Conservation (phyloP, 352 stramenopile genomes). For the Globisporangium canariense region DNA sequence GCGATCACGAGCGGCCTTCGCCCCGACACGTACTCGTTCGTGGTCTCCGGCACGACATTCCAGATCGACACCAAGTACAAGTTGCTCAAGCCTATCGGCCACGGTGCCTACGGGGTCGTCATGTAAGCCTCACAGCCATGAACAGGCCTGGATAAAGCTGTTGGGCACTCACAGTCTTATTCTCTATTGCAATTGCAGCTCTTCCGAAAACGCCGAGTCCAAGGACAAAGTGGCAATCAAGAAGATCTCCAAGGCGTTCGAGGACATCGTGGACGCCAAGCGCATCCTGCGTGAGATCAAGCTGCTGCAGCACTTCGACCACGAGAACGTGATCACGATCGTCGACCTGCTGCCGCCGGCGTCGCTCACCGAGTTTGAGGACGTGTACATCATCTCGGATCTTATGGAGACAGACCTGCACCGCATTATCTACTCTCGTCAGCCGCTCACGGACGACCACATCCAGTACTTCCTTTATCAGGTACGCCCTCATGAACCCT, state of each 20-base stretch:
- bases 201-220: conserved; percentile 77
- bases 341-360: conserved; percentile 93
- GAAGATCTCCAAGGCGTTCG: conserved; percentile 91
- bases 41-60: conserved; percentile 87
- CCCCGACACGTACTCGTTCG: conserved; percentile 71
- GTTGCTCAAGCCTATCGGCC: conserved; percentile 93
- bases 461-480: conserved; percentile 94
- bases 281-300: conserved; percentile 98
- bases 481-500: conserved; percentile 19
- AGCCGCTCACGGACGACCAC: conserved; percentile 90
- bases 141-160: not conserved
- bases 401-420: conserved; percentile 99
- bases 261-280: conserved; percentile 99
- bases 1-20: conserved; percentile 24
- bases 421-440: conserved; percentile 96
- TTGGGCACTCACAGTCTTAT: not conserved
- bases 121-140: conserved; percentile 58
- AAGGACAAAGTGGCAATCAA: conserved; percentile 86
- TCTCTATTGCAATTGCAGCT: conserved; percentile 30
- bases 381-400: conserved; percentile 98
- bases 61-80: conserved; percentile 93
- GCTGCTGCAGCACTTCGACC: conserved; percentile 91
- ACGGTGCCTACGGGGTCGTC: conserved; percentile 93
- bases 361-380: conserved; percentile 93
- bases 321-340: conserved; percentile 96